Conservation (phyloP, 1,284 basidiomycete genomes). For the Ganoderma multipileum region DNA sequence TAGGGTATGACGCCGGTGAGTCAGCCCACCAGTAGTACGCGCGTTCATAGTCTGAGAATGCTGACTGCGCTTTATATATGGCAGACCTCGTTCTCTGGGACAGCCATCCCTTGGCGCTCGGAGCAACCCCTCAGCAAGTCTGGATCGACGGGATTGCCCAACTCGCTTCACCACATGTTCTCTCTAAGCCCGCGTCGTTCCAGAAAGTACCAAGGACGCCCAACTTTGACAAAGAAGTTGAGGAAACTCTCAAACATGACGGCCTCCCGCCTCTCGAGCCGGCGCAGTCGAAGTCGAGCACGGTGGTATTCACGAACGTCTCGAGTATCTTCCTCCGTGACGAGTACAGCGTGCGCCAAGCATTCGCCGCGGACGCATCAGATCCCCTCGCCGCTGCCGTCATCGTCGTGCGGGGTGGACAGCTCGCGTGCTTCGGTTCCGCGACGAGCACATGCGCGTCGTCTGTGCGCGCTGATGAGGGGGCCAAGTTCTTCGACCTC, state of each 20-base stretch:
- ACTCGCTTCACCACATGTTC: conserved; percentile 50
- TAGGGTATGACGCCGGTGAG: conserved; percentile 57
- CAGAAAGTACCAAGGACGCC: conserved; percentile 63
- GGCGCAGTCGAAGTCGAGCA: conserved; percentile 42
- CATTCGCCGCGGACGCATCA: conserved; percentile 22
- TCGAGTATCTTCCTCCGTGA: conserved; percentile 48
- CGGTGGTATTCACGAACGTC: conserved; percentile 68
- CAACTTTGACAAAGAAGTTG: conserved; percentile 62
- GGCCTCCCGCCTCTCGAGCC: conserved; percentile 69
- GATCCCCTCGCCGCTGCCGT: conserved; percentile 26
- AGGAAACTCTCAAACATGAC: conserved; percentile 62
- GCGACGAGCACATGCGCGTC: conserved; percentile 25
- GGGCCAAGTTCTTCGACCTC: conserved; percentile 44
- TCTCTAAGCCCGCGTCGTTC: conserved; percentile 52
- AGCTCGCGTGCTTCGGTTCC: conserved; percentile 30
- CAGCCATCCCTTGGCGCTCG: conserved; percentile 78
- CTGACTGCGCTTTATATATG: conserved; percentile 5
- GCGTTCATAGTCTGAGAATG: not conserved
- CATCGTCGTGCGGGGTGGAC: conserved; percentile 45
- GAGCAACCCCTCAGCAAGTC: conserved; percentile 75
- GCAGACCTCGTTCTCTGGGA: conserved; percentile 73
- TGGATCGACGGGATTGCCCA: conserved; percentile 77
- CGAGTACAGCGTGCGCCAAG: conserved; percentile 29
- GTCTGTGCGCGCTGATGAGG: conserved; percentile 43
- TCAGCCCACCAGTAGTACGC: not conserved